Percentiles rank a stretch among this genome's conserved stretches.
phyloP scores from a whole-genome alignment of 2,329 filamentous ascomycete species.

The Neophaeococcomyces mojaviensis region DNA sequence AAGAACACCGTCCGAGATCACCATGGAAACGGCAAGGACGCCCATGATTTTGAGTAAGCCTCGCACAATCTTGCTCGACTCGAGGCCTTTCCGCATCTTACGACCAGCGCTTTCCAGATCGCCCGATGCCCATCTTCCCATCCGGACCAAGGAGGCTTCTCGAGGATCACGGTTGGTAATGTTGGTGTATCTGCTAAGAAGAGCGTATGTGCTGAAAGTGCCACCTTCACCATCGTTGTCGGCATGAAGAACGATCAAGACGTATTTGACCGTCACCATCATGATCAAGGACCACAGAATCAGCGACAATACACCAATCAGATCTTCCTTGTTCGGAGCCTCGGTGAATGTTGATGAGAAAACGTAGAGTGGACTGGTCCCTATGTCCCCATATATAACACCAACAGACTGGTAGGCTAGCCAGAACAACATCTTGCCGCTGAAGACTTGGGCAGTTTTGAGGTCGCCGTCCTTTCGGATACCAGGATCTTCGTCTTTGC shows the following conservation, averaged over 20 bases:
- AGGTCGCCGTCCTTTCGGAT: slow-evolving; percentile 18
- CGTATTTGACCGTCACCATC: slow-evolving; percentile 53
- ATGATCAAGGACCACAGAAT: slow-evolving; percentile 50
- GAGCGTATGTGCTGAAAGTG: slow-evolving; percentile 48
- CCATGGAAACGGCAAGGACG: slow-evolving; percentile 47
- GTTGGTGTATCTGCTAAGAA: slow-evolving; percentile 46
- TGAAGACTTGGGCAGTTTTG: slow-evolving; percentile 25
- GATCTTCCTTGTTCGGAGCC: slow-evolving; percentile 38
- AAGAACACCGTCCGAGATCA: slow-evolving; percentile 50
- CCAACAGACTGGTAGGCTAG: slow-evolving; percentile 50
- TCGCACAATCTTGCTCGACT: slow-evolving; percentile 40
- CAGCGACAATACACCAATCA: slow-evolving; percentile 48
- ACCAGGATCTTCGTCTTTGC: slow-evolving; percentile 19
- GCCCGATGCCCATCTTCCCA: slow-evolving; percentile 39
- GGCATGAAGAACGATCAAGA: slow-evolving; percentile 45
- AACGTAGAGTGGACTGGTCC: slow-evolving; percentile 51
- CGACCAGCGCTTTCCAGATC: slow-evolving; percentile 39
- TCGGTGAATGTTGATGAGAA: slow-evolving; percentile 47
- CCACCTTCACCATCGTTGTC: slow-evolving; percentile 54
- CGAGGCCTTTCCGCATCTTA: slow-evolving; percentile 39
- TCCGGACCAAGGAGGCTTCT: slow-evolving; percentile 39
- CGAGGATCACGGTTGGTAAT: slow-evolving; percentile 47
- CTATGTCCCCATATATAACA: slow-evolving; percentile 55
- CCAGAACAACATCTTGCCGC: slow-evolving; percentile 25
- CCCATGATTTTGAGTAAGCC: slow-evolving; percentile 44